Evolutionary conservation across 1,139 yeast species (phyloP), one percentile per base, ranked within the genome.

Genomic region (Debaryomyces subglobosus): DNA sequence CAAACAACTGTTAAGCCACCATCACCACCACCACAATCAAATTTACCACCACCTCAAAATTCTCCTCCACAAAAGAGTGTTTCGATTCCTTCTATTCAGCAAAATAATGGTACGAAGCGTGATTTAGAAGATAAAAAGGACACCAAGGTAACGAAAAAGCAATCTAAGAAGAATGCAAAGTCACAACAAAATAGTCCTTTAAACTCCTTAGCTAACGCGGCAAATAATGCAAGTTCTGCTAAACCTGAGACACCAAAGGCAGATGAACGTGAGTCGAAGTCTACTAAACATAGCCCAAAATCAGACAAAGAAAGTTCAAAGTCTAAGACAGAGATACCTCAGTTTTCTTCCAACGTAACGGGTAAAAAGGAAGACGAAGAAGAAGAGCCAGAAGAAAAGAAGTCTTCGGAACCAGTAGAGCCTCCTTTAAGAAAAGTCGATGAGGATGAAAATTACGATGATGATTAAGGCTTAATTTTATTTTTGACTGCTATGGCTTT

Each of bases 391-490:
- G 69, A 64, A 39, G 65, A 64, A 40, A 58, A 56, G 43, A 52
- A 57, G 49, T 49, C 63, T 46, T 52, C 54, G 46, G 60, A 62
- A 49, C 69, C 72, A 4, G 72, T 74, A 12, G 94, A 86, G 56
- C 84, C 86, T 27, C 90, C 89, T 20, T 83, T 86, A 63, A 78
- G 96, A 60, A 79, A 84, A 56, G 84, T 89, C 23, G 92, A 86
- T 46, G 96, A 88, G 60, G 96, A 89, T 62, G 92, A 86, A 61
- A 81, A 89, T 62, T 89, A 89, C 63, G 96, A 89, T 63, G 95
- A 86, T 50, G 90, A 81, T 35, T 79, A 71, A 44, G 13, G 25
- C 15, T 24, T 21, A 10, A 10, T 30, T 27, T 21, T 29, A 3
- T 21, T 13, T 23, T 8, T 30, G 21, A 29, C 15, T 37, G 37